Evolutionary conservation across 768 basidiomycete species (phyloP).

Genomic region (Tulasnella sp.): DNA sequence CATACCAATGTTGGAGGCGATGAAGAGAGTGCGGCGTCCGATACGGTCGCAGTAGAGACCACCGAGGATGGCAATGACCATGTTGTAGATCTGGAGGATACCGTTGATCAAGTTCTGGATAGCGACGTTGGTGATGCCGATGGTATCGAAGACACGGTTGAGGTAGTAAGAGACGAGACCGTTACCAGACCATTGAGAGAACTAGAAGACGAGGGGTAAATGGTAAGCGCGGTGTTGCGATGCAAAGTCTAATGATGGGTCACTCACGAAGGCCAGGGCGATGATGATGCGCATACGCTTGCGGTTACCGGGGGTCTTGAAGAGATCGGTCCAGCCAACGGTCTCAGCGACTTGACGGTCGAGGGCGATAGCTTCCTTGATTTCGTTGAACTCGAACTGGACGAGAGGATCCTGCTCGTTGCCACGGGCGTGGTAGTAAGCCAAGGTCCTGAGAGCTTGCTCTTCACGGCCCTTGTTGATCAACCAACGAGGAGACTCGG

Average conservation of each 20-base stretch:
- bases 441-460: constrained; percentile 67
- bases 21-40: constrained; percentile 72
- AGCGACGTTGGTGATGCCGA: constrained; percentile 44
- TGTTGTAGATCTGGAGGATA: constrained; percentile 82
- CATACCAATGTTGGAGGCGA: constrained; percentile 42
- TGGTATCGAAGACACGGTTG: constrained; percentile 60
- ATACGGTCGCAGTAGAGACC: constrained; percentile 64
- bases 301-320: constrained; percentile 69
- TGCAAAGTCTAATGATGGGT: too few species aligned
- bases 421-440: constrained; percentile 83
- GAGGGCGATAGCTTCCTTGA: constrained; percentile 65
- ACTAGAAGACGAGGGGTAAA: constrained; percentile 3
- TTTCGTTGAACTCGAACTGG: constrained; percentile 73
- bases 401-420: constrained; percentile 48
- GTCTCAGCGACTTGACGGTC: constrained; percentile 63
- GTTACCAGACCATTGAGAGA: constrained; percentile 64
- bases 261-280: constrained; percentile 34
- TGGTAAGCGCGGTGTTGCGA: too few species aligned
- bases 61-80: constrained; percentile 62
- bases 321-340: constrained; percentile 70
- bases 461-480: constrained; percentile 72
- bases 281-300: constrained; percentile 74
- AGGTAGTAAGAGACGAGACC: constrained; percentile 75
- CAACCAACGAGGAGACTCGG: constrained; percentile 81
- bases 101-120: constrained; percentile 80